Base-by-base conservation (phyloP, 352 stramenopile species). In the Phytopythium montanum region DNA sequence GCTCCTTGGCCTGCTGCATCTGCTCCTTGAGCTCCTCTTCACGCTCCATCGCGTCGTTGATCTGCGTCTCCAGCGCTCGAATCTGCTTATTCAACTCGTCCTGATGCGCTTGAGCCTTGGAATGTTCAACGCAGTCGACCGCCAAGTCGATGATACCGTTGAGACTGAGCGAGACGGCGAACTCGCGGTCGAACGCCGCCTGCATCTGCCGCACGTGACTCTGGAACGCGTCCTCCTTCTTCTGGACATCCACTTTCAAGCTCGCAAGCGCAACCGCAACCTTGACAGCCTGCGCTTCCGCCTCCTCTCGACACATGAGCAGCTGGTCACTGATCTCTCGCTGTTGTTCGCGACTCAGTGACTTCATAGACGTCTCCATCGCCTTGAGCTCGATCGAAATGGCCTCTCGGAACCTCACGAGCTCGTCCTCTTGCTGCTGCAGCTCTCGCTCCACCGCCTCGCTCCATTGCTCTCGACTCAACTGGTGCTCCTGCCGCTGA, bases 381-480 rank as follows among this genome's bases (percentile, higher is more conserved):
- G 10, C 34, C 23, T 14, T 54, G 23, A 87, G 57, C 41, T 85
- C 66, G 10, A 19, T 31, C 18, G 56, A 14, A 3, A 77, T 59
- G 0, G 63, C 49, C 8, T 18, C 18, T 1, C 73, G 65, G 28
- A 75, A 60, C 23, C 29, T 48, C 38, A 59, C 56, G 42, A 81
- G 68, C 9, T 73, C 63, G 14, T 92, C 82, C 54, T 92, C 80
- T 39, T 86, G 76, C 18, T 55, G 48, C 34, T 79, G 60, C 21
- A 89, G 45, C 3, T 59, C 54, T 21, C 42, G 55, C 54, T 92
- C 82, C 13, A 86, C 56, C 7, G 59, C 62, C 62, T 85, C 51
- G 16, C 56, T 31, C 62, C 74, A 83, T 18, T 48, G 26, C 29
- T 56, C 25, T 5, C 61, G 62, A 7, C 80, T 56, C 0, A 67